Conservation (phyloP, 2,329 filamentous ascomycete genomes). For the Fusarium sterilihyphosum region DNA sequence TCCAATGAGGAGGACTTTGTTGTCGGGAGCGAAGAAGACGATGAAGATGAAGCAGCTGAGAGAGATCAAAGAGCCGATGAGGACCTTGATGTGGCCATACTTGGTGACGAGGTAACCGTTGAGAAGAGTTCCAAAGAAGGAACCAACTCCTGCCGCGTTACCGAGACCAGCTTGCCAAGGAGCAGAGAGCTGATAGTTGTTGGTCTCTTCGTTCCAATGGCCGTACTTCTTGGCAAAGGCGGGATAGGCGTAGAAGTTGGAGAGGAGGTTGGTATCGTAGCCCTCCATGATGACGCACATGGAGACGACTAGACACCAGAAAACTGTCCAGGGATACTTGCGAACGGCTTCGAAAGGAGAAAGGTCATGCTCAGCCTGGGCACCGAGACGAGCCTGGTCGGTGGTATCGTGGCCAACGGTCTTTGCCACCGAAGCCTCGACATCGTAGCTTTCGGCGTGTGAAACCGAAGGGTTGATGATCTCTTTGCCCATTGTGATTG, state of each 20-base stretch:
- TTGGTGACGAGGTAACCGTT: constrained; percentile 58
- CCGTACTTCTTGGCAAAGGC: constrained; percentile 44
- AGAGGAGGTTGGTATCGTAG: constrained; percentile 50
- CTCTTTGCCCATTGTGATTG: constrained; percentile 15
- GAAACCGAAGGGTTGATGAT: constrained; percentile 7
- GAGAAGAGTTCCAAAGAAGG: constrained; percentile 59
- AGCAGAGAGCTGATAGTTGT: constrained; percentile 53
- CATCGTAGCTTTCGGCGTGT: constrained; percentile 16
- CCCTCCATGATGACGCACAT: constrained; percentile 56
- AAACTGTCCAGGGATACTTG: constrained; percentile 49
- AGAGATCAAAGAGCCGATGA: constrained; percentile 53
- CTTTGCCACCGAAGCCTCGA: constrained; percentile 6
- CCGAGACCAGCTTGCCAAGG: constrained; percentile 61
- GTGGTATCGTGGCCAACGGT: constrained; percentile 7
- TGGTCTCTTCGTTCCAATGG: constrained; percentile 38
- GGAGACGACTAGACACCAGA: constrained; percentile 51
- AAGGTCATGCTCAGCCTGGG: constrained; percentile 41
- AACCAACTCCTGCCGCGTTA: constrained; percentile 56
- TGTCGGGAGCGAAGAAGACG: constrained; percentile 55
- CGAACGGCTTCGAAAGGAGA: constrained; percentile 42
- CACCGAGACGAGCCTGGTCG: constrained; percentile 24
- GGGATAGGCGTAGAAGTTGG: constrained; percentile 51
- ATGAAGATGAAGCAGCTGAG: constrained; percentile 57
- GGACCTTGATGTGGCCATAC: constrained; percentile 55
- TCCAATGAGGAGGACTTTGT: constrained; percentile 52